Evolutionary conservation across 2,329 filamentous ascomycete genomes (phyloP), one percentile per base, ranked within the genome.

Genomic region (Chaetomiaceae sp.): DNA sequence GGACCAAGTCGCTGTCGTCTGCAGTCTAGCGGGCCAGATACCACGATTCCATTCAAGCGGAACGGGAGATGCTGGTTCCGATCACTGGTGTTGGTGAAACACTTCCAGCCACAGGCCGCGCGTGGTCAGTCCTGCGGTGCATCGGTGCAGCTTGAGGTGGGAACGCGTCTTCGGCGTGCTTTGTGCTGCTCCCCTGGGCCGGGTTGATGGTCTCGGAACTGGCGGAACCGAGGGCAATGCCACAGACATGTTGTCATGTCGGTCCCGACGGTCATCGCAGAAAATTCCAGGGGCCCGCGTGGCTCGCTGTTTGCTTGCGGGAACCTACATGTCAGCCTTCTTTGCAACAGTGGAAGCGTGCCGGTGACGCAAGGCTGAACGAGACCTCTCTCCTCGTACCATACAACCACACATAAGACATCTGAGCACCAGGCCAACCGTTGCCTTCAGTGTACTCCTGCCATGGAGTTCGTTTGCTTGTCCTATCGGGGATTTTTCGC

Each of bases 201-300:
- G 22, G 19, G 26, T 18, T 10, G 33, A 45, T 6, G 32, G 32
- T 44, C 37, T 51, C 49, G 46, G 49, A 37, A 43, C 14, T 33
- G 32, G 24, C 39, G 36, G 42, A 19, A 29, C 42, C 47, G 47
- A 46, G 40, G n/a, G 26, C 15, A 20, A 18, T 38, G 40, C 36
- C 11, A 34, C 22, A 30, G 18, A 24, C 29, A 24, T 26, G 17
- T 46, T 33, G 39, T 43, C 35, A 5, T 27, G 22, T 49, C 49
- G 46, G 49, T 42, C 46, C 46, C 49, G 46, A 46, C 39, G 27
- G 35, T 17, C 39, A 40, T 32, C 38, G 18, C 24, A 15, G 22
- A 22, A 37, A 14, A 41, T 14, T n/a, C 6, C 29, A 24, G 6
- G 30, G 18, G 26, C 11, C 30, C 38, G 43, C 34, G 43, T 50